phyloP scores from a whole-genome alignment of 2,329 filamentous ascomycete species.

The Pestalotiopsis sp. region DNA sequence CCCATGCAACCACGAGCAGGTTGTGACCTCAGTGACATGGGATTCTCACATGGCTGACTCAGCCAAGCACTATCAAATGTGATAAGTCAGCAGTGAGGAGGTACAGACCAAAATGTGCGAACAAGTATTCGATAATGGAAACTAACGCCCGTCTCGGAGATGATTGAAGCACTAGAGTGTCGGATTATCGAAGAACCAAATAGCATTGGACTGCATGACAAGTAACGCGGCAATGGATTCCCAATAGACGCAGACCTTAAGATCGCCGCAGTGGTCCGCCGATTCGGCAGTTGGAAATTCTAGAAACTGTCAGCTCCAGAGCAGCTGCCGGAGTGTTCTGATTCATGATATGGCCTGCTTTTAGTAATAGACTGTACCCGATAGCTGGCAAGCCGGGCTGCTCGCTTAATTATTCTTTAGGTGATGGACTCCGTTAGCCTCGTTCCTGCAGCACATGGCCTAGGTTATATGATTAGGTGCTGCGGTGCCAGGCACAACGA shows the following conservation, averaged over 20 bases:
- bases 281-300: background rate
- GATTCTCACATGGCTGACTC: background rate
- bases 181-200: background rate
- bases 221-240: background rate
- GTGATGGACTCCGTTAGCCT: background rate
- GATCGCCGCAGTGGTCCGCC: background rate
- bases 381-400: background rate
- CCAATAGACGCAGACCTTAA: background rate
- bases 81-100: background rate
- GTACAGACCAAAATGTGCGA: background rate
- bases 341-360: background rate
- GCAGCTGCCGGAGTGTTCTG: background rate
- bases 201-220: background rate
- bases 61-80: background rate
- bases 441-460: background rate
- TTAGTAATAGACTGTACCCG: background rate
- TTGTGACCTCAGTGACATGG: background rate
- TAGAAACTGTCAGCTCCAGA: background rate
- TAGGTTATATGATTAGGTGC: background rate
- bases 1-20: background rate
- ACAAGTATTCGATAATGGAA: background rate
- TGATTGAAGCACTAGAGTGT: background rate
- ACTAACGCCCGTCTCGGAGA: background rate
- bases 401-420: background rate
- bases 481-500: background rate